Percentiles rank a stretch among this genome's conserved stretches.
These are phyloP conservation scores for Neurospora tetrasperma DNA, from an alignment of 495 filamentous ascomycete species.

Conservation along the genomic window DNA sequence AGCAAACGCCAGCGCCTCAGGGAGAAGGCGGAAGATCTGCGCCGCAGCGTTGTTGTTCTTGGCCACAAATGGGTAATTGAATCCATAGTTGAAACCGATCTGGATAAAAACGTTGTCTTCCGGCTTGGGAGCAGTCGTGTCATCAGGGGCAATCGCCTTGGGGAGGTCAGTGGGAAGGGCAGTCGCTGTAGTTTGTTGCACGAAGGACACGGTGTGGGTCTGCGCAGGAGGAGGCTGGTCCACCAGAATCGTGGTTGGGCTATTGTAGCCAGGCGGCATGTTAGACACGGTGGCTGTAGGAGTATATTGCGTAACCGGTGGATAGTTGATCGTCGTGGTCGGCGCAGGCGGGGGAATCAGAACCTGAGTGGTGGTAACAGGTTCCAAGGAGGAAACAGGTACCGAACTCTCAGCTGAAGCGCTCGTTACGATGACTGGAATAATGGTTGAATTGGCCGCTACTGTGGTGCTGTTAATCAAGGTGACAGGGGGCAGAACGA, in stretches of 20 bases:
- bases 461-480: background rate
- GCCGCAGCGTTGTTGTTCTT: slow-evolving; percentile 55
- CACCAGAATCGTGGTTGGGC: slow-evolving; percentile 33
- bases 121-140: slow-evolving; percentile 31
- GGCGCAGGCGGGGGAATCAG: background rate
- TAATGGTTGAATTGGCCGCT: background rate
- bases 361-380: background rate
- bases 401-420: background rate
- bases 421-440: background rate
- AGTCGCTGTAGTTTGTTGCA: slow-evolving; percentile 23
- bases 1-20: slow-evolving; percentile 61
- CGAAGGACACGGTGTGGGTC: slow-evolving; percentile 14
- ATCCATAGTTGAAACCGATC: slow-evolving; percentile 66
- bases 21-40: slow-evolving; percentile 81
- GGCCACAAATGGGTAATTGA: slow-evolving; percentile 80
- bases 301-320: slow-evolving; percentile 27
- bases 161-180: slow-evolving; percentile 57
- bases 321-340: background rate
- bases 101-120: slow-evolving; percentile 59
- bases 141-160: slow-evolving; percentile 58
- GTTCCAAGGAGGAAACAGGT: background rate
- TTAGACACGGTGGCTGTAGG: slow-evolving; percentile 30
- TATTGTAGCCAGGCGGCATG: slow-evolving; percentile 27
- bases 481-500: background rate
- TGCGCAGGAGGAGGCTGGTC: slow-evolving; percentile 23